Evolutionary conservation across 75 land plant genomes (phyloP), one percentile per base, ranked within the genome.

Genomic region (Selaginella tamariscina): DNA sequence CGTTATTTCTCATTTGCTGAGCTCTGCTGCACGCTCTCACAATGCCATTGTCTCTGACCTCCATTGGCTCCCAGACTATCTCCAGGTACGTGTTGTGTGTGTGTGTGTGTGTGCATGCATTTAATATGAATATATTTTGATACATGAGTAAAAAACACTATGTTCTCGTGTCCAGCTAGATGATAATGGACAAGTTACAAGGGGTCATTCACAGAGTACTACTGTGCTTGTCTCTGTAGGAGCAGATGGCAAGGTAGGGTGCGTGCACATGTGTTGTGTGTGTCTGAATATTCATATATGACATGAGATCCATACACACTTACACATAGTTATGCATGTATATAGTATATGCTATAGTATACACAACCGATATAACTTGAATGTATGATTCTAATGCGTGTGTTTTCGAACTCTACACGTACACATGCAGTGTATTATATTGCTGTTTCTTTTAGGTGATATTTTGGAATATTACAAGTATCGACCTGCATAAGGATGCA

Each of bases 51-150:
- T 77, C 26, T 77, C 79, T 11, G 79, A 77, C 33, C 65, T 77
- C 49, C 79, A 77, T 31, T 77, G 79, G 79, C 71, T 77, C 23
- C 79, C 79, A 20, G 65, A 64, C 22, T 74, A 72, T 22, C 57
- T 72, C 24, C 66, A 72, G 70, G 79, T 77, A 39, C 11, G n/a
- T n/a, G n/a, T n/a, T n/a, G n/a, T n/a, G n/a, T n/a, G n/a, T n/a
- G n/a, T n/a, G n/a, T n/a, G 54, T 64, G 18, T n/a, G 15, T 29
- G 32, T 2, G 54, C 68, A 2, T 29, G 24, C 2, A 1, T 20
- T 2, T 32, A 21, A 65, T 65, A 29, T 49, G 11, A n/a, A n/a
- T n/a, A n/a, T 20, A 5, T n/a, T n/a, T 9, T 23, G 8, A 27
- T 26, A 8, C 2, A 59, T 59, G 62, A 5, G 8, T 9, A n/a